Base-by-base conservation (phyloP, 2,329 filamentous ascomycete species). In the Hymenoscyphus repandus region DNA sequence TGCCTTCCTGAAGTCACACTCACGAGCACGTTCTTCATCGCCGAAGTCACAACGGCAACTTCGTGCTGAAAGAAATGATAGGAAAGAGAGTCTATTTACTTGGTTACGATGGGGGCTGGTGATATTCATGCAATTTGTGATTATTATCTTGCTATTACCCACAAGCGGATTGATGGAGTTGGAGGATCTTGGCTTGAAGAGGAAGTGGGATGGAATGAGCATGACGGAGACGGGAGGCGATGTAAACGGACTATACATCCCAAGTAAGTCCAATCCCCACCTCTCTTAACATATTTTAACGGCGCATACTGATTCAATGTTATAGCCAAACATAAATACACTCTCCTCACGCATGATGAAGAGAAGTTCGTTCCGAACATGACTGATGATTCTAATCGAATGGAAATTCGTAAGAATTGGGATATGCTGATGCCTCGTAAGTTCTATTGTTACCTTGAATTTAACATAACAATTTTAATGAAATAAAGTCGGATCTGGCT, bases 341-440 rank as follows among this genome's bases (percentile, higher is more conserved):
- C 58, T 34, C 55, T 59, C 12, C 59, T 66, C 17, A 63, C 60
- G 18, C 59, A 58, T 2, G 59, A 68, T 2, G 57, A 58, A 31
- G 59, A 64, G 10, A 64, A 58, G 47, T 67, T 58, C 49, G 58
- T 67, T 2, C 64, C 65, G 7, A 67, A 67, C 39, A 66, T 66
- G 65, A 63, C 55, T 3, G 52, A 52, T 10, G 56, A 66, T 45
- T 56, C 49, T 3, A 59, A 67, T 48, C 49, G 65, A 18, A 60
- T 66, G 55, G 58, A 63, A 41, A 52, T 68, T 9, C 49, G 64
- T 36, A 55, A 56, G 17, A 66, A 66, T 30, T 67, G 64, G 65
- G 64, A 66, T 51, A 59, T 62, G 52, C 42, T 66, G 15, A 62
- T 68, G 63, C 65, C 65, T 49, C 58, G 62, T 64, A 50, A 50